Base-by-base conservation (phyloP, 1,284 basidiomycete species). In the Sanghuangporus baumii region DNA sequence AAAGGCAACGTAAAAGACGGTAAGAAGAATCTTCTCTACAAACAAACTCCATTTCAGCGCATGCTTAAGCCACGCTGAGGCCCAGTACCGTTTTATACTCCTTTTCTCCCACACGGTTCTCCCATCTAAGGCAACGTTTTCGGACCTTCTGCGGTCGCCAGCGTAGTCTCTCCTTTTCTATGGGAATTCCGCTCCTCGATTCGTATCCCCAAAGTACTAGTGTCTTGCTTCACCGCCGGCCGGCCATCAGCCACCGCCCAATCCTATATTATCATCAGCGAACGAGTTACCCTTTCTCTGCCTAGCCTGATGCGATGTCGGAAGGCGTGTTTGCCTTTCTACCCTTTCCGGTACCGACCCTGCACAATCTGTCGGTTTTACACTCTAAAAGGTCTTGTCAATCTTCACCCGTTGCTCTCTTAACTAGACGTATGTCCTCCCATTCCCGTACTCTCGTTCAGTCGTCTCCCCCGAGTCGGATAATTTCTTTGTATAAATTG, bases 291-390 rank as follows among this genome's bases (percentile, higher is more conserved):
- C 61, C 38, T 36, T 37, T 58, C 34, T 58, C 16, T n/a, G 23
- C 56, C 38, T 57, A 57, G 50, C 20, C 48, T 62, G 56, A 59
- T 59, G 61, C 55, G 56, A 62, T 55, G 50, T 62, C 61, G 56
- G 56, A 62, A 20, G 47, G 37, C 61, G 61, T 62, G 61, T 52
- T 58, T 46, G 56, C 41, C 55, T 57, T 58, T 41, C 47, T 23
- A 46, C 61, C 61, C 31, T 59, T 43, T 62, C 20, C 61, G 61
- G 61, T 58, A 43, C 61, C 61, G 61, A 47, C 16, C 31, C 14
- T 47, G 43, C 55, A 14, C 52, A 41, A 36, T 36, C 18, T 20
- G 37, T 20, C 31, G 47, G 59, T 23, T 54, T 31, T 47, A 14
- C 26, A 55, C n/a, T 41, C 11, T 40, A 20, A 57, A 20, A 55